phyloP scores from a whole-genome alignment of 2,329 filamentous ascomycete genomes.

The Venturiaceae sp. region DNA sequence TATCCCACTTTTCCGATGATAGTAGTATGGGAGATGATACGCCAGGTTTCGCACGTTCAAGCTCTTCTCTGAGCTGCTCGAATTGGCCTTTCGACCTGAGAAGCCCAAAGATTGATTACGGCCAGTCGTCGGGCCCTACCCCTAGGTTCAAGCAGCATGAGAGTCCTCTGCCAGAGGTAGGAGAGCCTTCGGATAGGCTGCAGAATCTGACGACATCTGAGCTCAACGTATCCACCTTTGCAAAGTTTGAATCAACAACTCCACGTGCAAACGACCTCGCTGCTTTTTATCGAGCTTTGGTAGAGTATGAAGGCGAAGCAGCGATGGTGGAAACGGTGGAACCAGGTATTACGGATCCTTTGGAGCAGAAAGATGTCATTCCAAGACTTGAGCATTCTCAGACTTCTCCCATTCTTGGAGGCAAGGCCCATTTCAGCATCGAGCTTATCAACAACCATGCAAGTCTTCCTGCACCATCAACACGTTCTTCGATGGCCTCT shows the following conservation, averaged over 20 bases:
- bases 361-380: background rate
- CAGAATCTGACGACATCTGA: background rate
- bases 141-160: background rate
- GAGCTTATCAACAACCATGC: background rate
- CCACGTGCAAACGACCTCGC: background rate
- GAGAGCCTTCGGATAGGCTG: background rate
- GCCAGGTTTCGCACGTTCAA: background rate
- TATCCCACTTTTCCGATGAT: background rate
- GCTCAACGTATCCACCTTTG: background rate
- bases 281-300: background rate
- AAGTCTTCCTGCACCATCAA: background rate
- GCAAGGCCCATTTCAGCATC: background rate
- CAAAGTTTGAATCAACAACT: background rate
- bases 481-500: background rate
- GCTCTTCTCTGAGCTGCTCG: background rate
- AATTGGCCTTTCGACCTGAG: background rate
- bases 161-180: background rate
- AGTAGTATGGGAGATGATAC: background rate
- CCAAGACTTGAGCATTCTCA: no score
- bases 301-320: background rate
- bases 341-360: no score
- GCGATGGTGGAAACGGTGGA: background rate
- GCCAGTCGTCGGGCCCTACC: background rate
- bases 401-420: no score
- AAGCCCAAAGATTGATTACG: background rate